phyloP scores from a whole-genome alignment of 2,329 filamentous ascomycete species.

The Hypomyces rosellus region DNA sequence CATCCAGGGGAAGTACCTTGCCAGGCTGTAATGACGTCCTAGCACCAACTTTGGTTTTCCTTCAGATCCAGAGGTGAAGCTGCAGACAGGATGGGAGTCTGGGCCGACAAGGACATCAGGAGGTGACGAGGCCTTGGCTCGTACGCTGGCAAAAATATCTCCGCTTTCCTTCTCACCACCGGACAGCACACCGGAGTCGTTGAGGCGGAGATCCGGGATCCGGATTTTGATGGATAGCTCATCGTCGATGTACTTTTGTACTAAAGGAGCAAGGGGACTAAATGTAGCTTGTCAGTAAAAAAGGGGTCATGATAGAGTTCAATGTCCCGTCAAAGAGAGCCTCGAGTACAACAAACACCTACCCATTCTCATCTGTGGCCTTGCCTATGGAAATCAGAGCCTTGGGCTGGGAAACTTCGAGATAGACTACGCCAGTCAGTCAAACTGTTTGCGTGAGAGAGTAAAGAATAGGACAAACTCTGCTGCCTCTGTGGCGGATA shows the following conservation, averaged over 20 bases:
- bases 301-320: background rate
- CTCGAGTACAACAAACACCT: background rate
- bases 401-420: conserved; percentile 62
- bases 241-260: conserved; percentile 61
- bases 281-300: conserved; percentile 5
- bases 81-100: too few relatives aligned
- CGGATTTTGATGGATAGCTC: conserved; percentile 66
- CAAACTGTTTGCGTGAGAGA: too few relatives aligned
- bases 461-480: too few relatives aligned
- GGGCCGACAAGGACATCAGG: conserved; percentile 77
- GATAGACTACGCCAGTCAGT: too few relatives aligned
- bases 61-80: too few relatives aligned
- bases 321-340: background rate
- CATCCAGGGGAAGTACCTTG: too few relatives aligned
- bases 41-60: too few relatives aligned
- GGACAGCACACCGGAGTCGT: conserved; percentile 62
- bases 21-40: too few relatives aligned
- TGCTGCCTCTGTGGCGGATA: conserved; percentile 26
- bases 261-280: conserved; percentile 34
- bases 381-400: conserved; percentile 63
- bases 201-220: conserved; percentile 66
- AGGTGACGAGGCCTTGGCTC: conserved; percentile 45
- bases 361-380: conserved; percentile 40
- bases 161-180: conserved; percentile 61
- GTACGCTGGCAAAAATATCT: conserved; percentile 57